Evolutionary conservation across 192 early-diverging fungal species (phyloP).

Genomic region (Piromyces finnis): DNA sequence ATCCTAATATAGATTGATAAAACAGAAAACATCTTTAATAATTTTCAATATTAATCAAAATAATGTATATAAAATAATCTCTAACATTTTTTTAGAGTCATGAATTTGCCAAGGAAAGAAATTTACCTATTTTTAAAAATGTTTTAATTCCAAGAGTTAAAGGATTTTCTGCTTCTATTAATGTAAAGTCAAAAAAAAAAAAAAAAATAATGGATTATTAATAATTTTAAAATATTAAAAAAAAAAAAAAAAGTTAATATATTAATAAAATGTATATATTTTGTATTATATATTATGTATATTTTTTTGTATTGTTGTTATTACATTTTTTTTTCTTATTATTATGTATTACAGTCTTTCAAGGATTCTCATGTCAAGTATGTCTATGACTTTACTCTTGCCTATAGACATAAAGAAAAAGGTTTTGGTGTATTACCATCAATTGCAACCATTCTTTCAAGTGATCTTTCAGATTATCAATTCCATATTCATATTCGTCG

Average conservation of each 20-base stretch:
- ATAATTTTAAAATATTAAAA: no score
- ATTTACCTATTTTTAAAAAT: conserved; percentile 1
- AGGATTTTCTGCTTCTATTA: conserved; percentile 2
- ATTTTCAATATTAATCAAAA: no score
- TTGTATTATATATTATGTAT: no score
- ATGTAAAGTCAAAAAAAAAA: no score
- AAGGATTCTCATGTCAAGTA: not conserved
- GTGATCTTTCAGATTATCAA: not conserved
- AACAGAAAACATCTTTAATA: no score
- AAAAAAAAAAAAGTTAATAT: no score
- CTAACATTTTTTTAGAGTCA: conserved; percentile 5
- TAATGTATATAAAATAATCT: no score
- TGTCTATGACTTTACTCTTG: conserved; percentile 2
- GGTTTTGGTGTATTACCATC: not conserved
- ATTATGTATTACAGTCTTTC: not conserved
- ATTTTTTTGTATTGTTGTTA: no score
- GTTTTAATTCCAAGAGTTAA: conserved; percentile 5
- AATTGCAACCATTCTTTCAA: not conserved
- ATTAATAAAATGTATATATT: no score
- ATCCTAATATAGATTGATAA: no score
- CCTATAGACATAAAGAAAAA: not conserved
- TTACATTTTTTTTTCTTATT: not conserved
- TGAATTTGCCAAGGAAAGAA: conserved; percentile 1
- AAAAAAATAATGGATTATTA: no score
- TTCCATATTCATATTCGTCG: conserved; percentile 6